Conservation (phyloP, 768 basidiomycete species). For the Asterophora lycoperdoides region DNA sequence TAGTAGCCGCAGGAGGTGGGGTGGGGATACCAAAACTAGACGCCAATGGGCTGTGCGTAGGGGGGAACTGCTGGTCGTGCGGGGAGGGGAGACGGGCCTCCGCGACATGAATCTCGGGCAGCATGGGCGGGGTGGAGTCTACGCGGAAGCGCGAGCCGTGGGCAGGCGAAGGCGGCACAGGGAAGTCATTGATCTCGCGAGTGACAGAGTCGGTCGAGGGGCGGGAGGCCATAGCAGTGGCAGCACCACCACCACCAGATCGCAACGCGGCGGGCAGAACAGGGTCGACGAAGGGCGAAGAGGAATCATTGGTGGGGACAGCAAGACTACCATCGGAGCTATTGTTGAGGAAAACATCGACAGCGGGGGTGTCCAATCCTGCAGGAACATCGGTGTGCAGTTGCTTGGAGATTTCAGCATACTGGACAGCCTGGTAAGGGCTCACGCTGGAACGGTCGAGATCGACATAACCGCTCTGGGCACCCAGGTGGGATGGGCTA, state of each 20-base stretch:
- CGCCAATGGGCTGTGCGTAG: slow-evolving; percentile 37
- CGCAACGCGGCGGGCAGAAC: slow-evolving; percentile 10
- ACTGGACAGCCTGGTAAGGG: slow-evolving; percentile 73
- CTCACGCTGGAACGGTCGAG: slow-evolving; percentile 65
- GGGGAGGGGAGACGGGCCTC: slow-evolving; percentile 28
- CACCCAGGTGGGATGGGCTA: slow-evolving; percentile 1
- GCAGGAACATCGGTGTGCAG: slow-evolving; percentile 41
- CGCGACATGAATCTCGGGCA: slow-evolving; percentile 47
- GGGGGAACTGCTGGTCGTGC: slow-evolving; percentile 28
- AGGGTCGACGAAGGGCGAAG: slow-evolving; percentile 30
- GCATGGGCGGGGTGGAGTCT: slow-evolving; percentile 46
- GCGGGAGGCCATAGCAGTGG: background rate
- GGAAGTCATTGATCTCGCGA: slow-evolving; percentile 32
- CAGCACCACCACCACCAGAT: slow-evolving; percentile 7
- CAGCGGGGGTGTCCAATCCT: slow-evolving; percentile 30
- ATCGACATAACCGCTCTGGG: slow-evolving; percentile 53
- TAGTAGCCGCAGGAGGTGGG: slow-evolving; percentile 10
- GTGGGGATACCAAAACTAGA: slow-evolving; percentile 25
- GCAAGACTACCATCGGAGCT: slow-evolving; percentile 3
- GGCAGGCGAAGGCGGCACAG: slow-evolving; percentile 34
- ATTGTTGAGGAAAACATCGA: slow-evolving; percentile 17
- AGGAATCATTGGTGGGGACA: slow-evolving; percentile 5
- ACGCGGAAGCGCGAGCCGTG: slow-evolving; percentile 37
- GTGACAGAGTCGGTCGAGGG: slow-evolving; percentile 14
- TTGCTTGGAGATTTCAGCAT: slow-evolving; percentile 61